phyloP scores from a whole-genome alignment of 73 alveolate species.

The Vitrella brassicaformis region DNA sequence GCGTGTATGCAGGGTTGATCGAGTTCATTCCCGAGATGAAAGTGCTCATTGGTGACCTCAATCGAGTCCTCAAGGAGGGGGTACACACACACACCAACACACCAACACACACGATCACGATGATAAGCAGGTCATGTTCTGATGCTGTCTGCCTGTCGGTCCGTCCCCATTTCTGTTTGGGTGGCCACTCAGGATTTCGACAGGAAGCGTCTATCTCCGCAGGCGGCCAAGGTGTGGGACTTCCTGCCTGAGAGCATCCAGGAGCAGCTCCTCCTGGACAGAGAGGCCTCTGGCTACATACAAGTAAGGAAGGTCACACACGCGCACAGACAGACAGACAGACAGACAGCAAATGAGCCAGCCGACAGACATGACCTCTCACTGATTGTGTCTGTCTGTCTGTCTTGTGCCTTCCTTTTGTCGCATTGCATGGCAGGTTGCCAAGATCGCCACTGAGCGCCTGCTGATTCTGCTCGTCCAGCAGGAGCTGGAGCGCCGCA shows the following conservation, averaged over 20 bases:
- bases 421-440: too few relatives aligned
- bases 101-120: background rate
- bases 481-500: constrained; percentile 52
- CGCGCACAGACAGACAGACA: too few relatives aligned
- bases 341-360: background rate
- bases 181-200: background rate
- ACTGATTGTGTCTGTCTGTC: background rate
- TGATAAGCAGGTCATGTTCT: background rate
- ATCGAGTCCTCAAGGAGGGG: constrained; percentile 58
- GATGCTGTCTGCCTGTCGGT: background rate
- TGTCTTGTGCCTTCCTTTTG: too few relatives aligned
- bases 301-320: too few relatives aligned
- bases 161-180: background rate
- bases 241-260: constrained; percentile 82
- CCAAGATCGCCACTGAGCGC: constrained; percentile 92
- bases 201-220: constrained; percentile 39
- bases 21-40: constrained; percentile 35
- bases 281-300: constrained; percentile 94
- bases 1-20: background rate
- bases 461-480: constrained; percentile 73
- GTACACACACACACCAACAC: background rate
- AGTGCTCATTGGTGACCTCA: constrained; percentile 43
- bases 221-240: constrained; percentile 45
- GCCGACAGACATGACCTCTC: too few relatives aligned
- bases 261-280: constrained; percentile 81